Evolutionary conservation across 2,329 filamentous ascomycete species (phyloP).

Genomic region (Teratosphaeria gauchensis): DNA sequence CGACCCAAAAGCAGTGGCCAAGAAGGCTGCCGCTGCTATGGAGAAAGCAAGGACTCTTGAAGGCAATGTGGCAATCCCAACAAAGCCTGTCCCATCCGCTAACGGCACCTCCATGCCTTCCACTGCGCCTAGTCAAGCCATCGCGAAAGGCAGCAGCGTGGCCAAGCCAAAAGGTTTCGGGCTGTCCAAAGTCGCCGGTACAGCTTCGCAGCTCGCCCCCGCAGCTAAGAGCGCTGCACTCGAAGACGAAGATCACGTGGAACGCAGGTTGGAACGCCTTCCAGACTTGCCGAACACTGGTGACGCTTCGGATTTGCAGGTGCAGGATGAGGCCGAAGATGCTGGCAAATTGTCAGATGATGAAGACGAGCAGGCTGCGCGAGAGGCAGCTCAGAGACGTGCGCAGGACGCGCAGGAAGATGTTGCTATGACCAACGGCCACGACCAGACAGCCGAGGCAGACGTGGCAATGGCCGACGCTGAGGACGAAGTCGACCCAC

Average conservation of each 20-base stretch:
- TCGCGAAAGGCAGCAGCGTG: neutral
- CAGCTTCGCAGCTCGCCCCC: slow-evolving; percentile 41
- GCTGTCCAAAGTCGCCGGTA: slow-evolving; percentile 38
- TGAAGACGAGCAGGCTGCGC: slow-evolving; percentile 73
- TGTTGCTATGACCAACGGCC: slow-evolving; percentile 39
- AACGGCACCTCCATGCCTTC: slow-evolving; percentile 3
- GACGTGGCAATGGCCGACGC: slow-evolving; percentile 30
- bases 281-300: slow-evolving; percentile 60
- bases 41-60: slow-evolving; percentile 41
- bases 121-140: neutral
- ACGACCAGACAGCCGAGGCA: slow-evolving; percentile 13
- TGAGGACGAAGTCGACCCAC: slow-evolving; percentile 71
- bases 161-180: slow-evolving; percentile 29
- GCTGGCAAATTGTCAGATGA: slow-evolving; percentile 73
- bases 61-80: slow-evolving; percentile 41
- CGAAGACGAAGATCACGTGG: slow-evolving; percentile 77
- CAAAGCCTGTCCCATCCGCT: slow-evolving; percentile 21
- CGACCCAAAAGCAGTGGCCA: slow-evolving; percentile 75
- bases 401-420: slow-evolving; percentile 41
- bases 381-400: slow-evolving; percentile 70
- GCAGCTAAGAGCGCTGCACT: slow-evolving; percentile 49
- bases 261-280: slow-evolving; percentile 84
- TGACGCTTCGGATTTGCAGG: slow-evolving; percentile 39
- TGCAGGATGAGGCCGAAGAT: slow-evolving; percentile 30
- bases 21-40: slow-evolving; percentile 58